Conservation (phyloP, 2,329 filamentous ascomycete genomes). For the Fusarium incarnatum region DNA sequence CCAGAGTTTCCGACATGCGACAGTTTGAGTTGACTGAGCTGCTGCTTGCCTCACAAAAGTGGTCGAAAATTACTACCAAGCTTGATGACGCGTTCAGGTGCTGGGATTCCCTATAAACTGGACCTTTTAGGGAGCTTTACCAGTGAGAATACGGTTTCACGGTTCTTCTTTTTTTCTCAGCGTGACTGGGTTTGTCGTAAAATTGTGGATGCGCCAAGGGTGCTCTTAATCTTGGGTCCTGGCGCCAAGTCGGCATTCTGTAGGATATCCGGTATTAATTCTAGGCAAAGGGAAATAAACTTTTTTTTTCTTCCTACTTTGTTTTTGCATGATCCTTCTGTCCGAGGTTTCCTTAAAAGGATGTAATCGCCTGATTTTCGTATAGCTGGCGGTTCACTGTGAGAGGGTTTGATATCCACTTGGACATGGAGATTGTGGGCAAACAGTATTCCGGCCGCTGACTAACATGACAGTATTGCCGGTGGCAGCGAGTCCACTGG, state of each 20-base stretch:
- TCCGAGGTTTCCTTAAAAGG: background rate
- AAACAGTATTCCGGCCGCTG: background rate
- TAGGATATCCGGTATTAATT: conserved; percentile 21
- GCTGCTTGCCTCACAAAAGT: background rate
- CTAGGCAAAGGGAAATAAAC: conserved; percentile 12
- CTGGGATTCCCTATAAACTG: background rate
- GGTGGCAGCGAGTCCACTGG: background rate
- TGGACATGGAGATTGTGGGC: background rate
- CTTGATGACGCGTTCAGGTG: conserved; percentile 1
- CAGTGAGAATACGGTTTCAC: background rate
- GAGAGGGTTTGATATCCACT: background rate
- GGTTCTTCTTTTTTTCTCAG: background rate
- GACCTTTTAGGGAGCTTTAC: background rate
- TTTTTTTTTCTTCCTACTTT: background rate
- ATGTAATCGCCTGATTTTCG: background rate
- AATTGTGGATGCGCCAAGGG: conserved; percentile 25
- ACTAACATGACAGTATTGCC: background rate
- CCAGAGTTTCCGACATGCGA: background rate
- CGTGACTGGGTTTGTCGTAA: conserved; percentile 24
- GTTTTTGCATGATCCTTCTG: background rate
- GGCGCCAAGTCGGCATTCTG: conserved; percentile 22
- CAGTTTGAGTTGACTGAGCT: background rate
- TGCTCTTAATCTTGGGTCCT: background rate
- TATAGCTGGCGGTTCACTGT: background rate
- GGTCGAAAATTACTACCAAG: background rate